A percentile compares a stretch with the other conserved stretches of the same genome.
phyloP scores from a whole-genome alignment of 441 rosid species.

The Populus tomentosa region DNA sequence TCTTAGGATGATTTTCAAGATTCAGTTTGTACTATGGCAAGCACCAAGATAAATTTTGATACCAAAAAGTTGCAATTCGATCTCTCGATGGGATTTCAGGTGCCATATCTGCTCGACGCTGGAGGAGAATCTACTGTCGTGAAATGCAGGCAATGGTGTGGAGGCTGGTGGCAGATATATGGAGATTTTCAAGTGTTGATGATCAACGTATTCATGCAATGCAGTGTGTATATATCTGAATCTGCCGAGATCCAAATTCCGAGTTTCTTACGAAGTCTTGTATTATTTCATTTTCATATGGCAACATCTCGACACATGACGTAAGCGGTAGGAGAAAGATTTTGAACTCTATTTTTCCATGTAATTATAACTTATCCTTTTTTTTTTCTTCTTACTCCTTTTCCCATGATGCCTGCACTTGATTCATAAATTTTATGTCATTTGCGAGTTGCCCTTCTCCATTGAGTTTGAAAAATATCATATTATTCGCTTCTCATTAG shows the following conservation, averaged over 20 bases:
- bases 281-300: slow-evolving; percentile 26
- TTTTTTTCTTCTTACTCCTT: not conserved
- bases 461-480: not conserved
- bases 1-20: not conserved
- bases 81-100: not conserved
- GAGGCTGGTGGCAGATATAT: slow-evolving; percentile 1
- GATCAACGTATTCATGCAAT: not conserved
- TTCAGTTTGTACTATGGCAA: not conserved
- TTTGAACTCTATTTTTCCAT: slow-evolving; percentile 16
- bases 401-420: not conserved
- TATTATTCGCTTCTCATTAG: too few relatives aligned
- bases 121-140: not conserved
- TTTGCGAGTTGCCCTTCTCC: not conserved
- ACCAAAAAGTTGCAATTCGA: not conserved
- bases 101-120: not conserved
- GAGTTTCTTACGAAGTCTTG: slow-evolving; percentile 12
- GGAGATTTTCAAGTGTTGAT: not conserved
- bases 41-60: not conserved
- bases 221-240: slow-evolving; percentile 19
- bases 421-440: slow-evolving; percentile 8
- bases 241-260: slow-evolving; percentile 9
- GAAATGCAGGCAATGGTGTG: not conserved
- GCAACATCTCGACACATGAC: slow-evolving; percentile 7
- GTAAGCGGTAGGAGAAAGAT: slow-evolving; percentile 9
- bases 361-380: slow-evolving; percentile 11